A percentile compares a stretch with the other conserved stretches of the same genome.
phyloP scores from a whole-genome alignment of 371 early-diverging fungal species.

The Mucor indicus region DNA sequence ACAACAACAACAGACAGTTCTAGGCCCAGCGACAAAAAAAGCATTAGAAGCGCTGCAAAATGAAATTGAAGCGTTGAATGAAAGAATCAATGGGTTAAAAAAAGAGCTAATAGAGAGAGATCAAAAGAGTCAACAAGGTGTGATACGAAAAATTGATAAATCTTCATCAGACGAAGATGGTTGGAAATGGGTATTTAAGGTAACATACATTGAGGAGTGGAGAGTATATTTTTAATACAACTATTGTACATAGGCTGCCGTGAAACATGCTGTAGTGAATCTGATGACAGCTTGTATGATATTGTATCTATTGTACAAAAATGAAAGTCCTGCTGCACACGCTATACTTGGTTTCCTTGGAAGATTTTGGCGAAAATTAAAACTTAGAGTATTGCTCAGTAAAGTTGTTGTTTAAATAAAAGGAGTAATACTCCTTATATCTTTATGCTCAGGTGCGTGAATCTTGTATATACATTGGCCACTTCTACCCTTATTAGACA shows the following conservation, averaged over 20 bases:
- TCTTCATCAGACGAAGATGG: conserved; percentile 20
- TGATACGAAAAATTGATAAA: background rate
- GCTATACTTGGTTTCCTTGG: conserved; percentile 16
- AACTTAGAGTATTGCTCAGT: too few species aligned
- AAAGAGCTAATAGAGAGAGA: conserved; percentile 32
- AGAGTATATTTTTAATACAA: too few species aligned
- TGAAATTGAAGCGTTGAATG: conserved; percentile 44
- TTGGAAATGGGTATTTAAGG: conserved; percentile 44
- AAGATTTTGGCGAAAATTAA: conserved; percentile 15
- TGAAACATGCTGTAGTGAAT: conserved; percentile 34
- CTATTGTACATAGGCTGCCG: conserved; percentile 32
- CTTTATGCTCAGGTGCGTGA: background rate
- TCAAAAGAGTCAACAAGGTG: background rate
- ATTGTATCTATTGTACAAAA: conserved; percentile 28
- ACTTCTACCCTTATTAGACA: too few species aligned
- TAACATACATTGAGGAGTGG: conserved; percentile 8
- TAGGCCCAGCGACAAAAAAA: conserved; percentile 40
- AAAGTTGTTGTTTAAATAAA: conserved; percentile 12
- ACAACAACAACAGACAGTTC: conserved; percentile 9
- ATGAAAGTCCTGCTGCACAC: conserved; percentile 31
- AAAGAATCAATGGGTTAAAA: conserved; percentile 40
- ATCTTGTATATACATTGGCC: too few species aligned
- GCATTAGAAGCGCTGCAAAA: conserved; percentile 41
- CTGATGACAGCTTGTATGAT: conserved; percentile 23
- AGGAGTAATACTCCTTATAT: background rate